Evolutionary conservation across 768 basidiomycete genomes (phyloP), one percentile per base, ranked within the genome.

Genomic region (Leccinum boreale): DNA sequence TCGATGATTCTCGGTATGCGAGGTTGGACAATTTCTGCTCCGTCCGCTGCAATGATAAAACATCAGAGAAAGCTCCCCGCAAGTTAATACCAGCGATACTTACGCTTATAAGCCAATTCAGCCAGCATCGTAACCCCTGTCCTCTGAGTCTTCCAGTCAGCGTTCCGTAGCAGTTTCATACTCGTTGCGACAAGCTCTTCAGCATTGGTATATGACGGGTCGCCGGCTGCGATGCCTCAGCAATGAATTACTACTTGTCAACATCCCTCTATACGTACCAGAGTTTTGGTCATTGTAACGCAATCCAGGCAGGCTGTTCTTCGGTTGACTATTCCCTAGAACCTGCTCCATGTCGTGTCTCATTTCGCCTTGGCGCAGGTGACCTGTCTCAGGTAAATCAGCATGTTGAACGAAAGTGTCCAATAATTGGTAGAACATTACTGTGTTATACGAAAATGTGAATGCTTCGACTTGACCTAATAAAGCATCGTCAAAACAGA

Each of bases 401-500:
- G 48, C 17, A 39, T 4, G 15, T 8, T n/a, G 12, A 8, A 10
- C 12, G 17, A 39, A 17, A 14, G 50, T 17, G 42, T n/a, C 15
- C 6, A 24, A 54, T 15, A 17, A 28, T 39, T 12, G 14, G 31
- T 24, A 10, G 15, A 26, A 29, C 21, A 11, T 58, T 62, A 68
- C 67, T 56, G 9, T 62, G 31, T 39, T 57, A 50, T 1, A 45
- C 44, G n/a, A 68, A 68, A 4, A 69, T 59, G 69, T 63, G 50
- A 69, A 69, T 6, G 67, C 67, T 49, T 68, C 67, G 2, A 69
- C 50, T 21, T 6, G 49, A 9, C 67, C 67, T 0, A 39, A 3
- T n/a, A 67, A 52, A 8, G 65, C 62, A 23, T 69, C 67, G 5
- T 68, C 65, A 19, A 68, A 69, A 33, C 53, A 69, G 50, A 64